A percentile compares a stretch with the other conserved stretches of the same genome.
Conservation (phyloP, 1,284 basidiomycete species). For the Cutaneotrichosporon sp. region DNA sequence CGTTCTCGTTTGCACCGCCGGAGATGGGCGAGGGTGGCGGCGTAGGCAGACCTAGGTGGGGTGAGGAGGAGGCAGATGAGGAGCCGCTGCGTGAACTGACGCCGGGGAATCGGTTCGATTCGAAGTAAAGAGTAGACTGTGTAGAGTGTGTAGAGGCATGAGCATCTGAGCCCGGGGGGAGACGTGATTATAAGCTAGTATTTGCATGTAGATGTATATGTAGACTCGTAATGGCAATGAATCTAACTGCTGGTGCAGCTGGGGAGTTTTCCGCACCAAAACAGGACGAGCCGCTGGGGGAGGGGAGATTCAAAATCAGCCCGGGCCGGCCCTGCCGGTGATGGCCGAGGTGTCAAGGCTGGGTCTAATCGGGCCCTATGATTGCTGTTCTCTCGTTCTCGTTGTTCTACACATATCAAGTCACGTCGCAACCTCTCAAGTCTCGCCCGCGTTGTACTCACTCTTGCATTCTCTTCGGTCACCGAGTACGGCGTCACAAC, state of each 20-base stretch:
- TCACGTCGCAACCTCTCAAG: neutral
- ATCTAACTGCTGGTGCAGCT: no score
- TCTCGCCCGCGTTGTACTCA: no score
- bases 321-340: neutral
- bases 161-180: neutral
- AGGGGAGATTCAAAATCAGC: neutral
- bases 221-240: neutral
- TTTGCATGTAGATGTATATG: neutral
- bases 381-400: neutral
- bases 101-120: neutral
- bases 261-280: no score
- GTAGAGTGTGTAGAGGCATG: neutral
- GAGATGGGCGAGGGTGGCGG: neutral
- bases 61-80: neutral
- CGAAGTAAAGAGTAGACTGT: neutral
- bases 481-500: neutral
- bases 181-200: neutral
- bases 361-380: no score
- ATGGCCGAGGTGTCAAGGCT: neutral
- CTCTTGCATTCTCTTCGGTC: neutral
- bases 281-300: neutral
- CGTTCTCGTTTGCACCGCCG: constrained; percentile 4
- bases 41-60: neutral
- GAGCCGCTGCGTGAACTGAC: neutral
- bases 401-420: neutral